Percentiles rank a stretch among this genome's conserved stretches.
Evolutionary conservation across 2,329 filamentous ascomycete species (phyloP).

Genomic region (Trichoderma asperellum): DNA sequence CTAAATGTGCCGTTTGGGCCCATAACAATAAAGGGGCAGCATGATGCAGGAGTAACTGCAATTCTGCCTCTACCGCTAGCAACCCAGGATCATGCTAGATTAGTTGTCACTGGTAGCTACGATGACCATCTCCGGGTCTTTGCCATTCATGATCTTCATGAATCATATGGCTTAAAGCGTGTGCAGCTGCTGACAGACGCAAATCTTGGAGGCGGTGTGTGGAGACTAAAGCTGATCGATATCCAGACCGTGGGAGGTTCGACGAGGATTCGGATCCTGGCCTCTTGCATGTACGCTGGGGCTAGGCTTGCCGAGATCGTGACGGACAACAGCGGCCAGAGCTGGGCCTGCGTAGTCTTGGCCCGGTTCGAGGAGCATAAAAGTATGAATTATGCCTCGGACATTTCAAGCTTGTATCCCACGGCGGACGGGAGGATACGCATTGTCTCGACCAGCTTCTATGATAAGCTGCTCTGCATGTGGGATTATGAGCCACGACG

Average conservation of each 20-base stretch:
- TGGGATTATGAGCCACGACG: slow-evolving; percentile 53
- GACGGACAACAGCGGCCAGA: slow-evolving; percentile 41
- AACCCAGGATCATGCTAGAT: slow-evolving; percentile 48
- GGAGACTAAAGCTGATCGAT: slow-evolving; percentile 72
- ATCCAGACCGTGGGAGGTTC: slow-evolving; percentile 34
- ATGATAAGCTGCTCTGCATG: slow-evolving; percentile 70
- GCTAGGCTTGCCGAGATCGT: slow-evolving; percentile 63
- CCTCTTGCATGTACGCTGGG: slow-evolving; percentile 93
- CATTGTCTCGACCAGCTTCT: slow-evolving; percentile 76
- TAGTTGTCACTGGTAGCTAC: slow-evolving; percentile 87
- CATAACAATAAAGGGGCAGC: slow-evolving; percentile 50
- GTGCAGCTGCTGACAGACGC: slow-evolving; percentile 62
- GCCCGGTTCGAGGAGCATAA: slow-evolving; percentile 80
- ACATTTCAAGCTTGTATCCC: slow-evolving; percentile 48
- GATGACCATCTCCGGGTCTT: slow-evolving; percentile 81
- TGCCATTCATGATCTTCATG: slow-evolving; percentile 49
- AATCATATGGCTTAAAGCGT: slow-evolving; percentile 47
- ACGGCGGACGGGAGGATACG: slow-evolving; percentile 35
- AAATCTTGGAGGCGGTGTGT: slow-evolving; percentile 80
- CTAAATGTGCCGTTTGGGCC: slow-evolving; percentile 35
- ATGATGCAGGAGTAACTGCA: slow-evolving; percentile 84
- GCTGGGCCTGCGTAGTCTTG: slow-evolving; percentile 67
- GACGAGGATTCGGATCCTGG: slow-evolving; percentile 61
- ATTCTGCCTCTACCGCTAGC: slow-evolving; percentile 70
- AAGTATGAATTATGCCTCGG: slow-evolving; percentile 95